Conservation (phyloP, 2,329 filamentous ascomycete genomes). For the Tolypocladium guangdongense region DNA sequence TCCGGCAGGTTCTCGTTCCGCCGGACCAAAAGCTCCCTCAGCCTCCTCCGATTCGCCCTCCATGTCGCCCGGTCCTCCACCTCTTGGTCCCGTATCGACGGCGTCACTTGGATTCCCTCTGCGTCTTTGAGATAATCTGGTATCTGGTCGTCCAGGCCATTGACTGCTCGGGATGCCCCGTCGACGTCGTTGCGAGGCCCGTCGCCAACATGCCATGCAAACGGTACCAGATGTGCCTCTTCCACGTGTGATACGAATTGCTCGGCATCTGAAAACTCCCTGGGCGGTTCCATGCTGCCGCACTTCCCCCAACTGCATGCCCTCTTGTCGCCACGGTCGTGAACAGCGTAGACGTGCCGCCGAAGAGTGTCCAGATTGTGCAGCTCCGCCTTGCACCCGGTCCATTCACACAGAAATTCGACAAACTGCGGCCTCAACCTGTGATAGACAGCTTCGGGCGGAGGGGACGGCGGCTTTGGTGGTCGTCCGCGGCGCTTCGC, state of each 20-base stretch:
- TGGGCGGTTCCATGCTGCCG: slow-evolving; percentile 6
- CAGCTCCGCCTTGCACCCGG: slow-evolving; percentile 45
- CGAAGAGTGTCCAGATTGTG: slow-evolving; percentile 51
- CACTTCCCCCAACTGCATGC: slow-evolving; percentile 24
- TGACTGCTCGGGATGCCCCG: slow-evolving; percentile 7
- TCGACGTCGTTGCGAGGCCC: slow-evolving; percentile 35
- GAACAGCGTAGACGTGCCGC: slow-evolving; percentile 40
- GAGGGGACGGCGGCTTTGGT: slow-evolving; percentile 25
- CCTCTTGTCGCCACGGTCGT: slow-evolving; percentile 19
- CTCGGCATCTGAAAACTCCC: slow-evolving; percentile 23
- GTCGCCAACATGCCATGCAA: slow-evolving; percentile 50
- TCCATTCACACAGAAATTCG: slow-evolving; percentile 51
- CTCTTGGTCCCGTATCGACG: slow-evolving; percentile 40
- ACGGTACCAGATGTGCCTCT: slow-evolving; percentile 37
- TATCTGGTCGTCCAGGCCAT: slow-evolving; percentile 13
- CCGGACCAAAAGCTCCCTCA: slow-evolving; percentile 31
- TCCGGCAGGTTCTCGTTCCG: slow-evolving; percentile 36
- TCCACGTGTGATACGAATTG: slow-evolving; percentile 42
- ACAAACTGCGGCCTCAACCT: slow-evolving; percentile 31
- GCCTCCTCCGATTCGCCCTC: slow-evolving; percentile 30
- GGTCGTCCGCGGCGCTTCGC: slow-evolving; percentile 32
- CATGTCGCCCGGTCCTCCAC: slow-evolving; percentile 37
- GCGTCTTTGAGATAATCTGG: slow-evolving; percentile 41
- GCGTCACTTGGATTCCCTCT: slow-evolving; percentile 46
- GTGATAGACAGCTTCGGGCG: slow-evolving; percentile 30